Percentiles rank a stretch among this genome's conserved stretches.
Conservation (phyloP, 2,329 filamentous ascomycete species). For the Akanthomyces muscarius region DNA sequence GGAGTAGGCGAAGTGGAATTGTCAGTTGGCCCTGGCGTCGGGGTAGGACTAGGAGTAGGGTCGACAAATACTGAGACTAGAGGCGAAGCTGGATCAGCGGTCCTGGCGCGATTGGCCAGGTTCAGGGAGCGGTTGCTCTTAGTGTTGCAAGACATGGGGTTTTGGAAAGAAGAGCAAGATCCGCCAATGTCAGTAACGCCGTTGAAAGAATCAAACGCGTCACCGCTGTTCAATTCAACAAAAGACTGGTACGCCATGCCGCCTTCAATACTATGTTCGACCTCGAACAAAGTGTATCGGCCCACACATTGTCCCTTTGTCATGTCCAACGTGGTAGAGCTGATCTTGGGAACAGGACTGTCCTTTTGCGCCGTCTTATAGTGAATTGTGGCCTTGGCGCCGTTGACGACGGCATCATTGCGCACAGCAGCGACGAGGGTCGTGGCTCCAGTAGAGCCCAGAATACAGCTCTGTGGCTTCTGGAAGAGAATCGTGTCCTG, state of each 20-base stretch:
- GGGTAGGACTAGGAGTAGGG: background rate
- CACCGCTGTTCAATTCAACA: constrained; percentile 42
- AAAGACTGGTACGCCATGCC: constrained; percentile 41
- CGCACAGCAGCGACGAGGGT: constrained; percentile 46
- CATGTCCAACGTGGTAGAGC: constrained; percentile 37
- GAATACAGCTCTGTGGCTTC: constrained; percentile 53
- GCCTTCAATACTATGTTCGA: constrained; percentile 41
- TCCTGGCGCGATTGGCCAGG: constrained; percentile 17
- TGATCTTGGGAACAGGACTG: constrained; percentile 41
- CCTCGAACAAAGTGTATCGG: constrained; percentile 45
- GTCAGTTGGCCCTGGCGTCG: background rate
- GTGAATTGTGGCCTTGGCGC: constrained; percentile 39
- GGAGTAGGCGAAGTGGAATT: constrained; percentile 13
- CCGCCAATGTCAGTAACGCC: constrained; percentile 41
- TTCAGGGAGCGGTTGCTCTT: constrained; percentile 16
- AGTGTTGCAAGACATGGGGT: constrained; percentile 28
- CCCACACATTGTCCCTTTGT: constrained; percentile 42
- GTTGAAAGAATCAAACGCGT: constrained; percentile 46
- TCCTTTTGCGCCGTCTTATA: constrained; percentile 40
- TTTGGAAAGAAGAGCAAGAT: constrained; percentile 40
- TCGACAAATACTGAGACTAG: background rate
- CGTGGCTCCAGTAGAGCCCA: constrained; percentile 38
- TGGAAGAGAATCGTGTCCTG: constrained; percentile 54
- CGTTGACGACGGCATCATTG: constrained; percentile 41
- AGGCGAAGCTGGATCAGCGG: background rate